Conservation (phyloP, 1,284 basidiomycete genomes). For the Heterobasidion occidentale region DNA sequence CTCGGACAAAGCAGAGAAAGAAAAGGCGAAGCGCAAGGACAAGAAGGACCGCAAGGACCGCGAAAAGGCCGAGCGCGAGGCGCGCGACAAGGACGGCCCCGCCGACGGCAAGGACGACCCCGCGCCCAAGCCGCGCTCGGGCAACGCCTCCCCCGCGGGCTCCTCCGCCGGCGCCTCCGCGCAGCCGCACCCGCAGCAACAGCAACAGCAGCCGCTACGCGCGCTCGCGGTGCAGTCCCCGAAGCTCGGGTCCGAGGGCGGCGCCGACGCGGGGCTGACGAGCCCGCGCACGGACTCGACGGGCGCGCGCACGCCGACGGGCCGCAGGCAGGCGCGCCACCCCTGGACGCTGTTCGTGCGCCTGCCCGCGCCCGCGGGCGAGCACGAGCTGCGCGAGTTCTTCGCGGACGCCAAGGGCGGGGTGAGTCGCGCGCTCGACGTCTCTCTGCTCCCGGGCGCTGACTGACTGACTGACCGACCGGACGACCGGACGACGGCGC, state of each 20-base stretch:
- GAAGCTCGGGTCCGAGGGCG: conserved; percentile 24
- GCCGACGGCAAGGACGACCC: conserved; percentile 14
- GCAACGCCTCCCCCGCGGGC: conserved; percentile 4
- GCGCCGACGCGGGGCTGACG: conserved; percentile 31
- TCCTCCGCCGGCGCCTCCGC: conserved; percentile 14
- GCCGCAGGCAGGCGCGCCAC: conserved; percentile 54
- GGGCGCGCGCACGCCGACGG: conserved; percentile 61
- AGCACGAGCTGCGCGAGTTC: conserved; percentile 68
- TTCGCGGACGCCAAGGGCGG: conserved; percentile 62
- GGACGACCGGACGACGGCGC: neutral
- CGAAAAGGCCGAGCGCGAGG: conserved; percentile 27
- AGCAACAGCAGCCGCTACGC: conserved; percentile 10
- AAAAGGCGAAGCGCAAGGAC: conserved; percentile 50
- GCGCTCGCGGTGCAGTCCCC: conserved; percentile 17
- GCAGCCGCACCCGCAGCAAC: neutral
- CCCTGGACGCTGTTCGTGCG: conserved; percentile 85
- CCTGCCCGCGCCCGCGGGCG: conserved; percentile 48
- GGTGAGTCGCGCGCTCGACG: conserved; percentile 29
- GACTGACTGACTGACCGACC: conserved; percentile 3
- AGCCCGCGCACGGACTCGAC: conserved; percentile 50
- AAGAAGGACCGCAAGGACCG: conserved; percentile 43
- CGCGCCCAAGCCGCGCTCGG: conserved; percentile 6
- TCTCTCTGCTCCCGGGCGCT: neutral
- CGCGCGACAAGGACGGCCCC: conserved; percentile 22
- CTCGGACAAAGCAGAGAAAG: conserved; percentile 44